Base-by-base conservation (phyloP, 169 alveolate genomes). In the Perkinsus olseni region DNA sequence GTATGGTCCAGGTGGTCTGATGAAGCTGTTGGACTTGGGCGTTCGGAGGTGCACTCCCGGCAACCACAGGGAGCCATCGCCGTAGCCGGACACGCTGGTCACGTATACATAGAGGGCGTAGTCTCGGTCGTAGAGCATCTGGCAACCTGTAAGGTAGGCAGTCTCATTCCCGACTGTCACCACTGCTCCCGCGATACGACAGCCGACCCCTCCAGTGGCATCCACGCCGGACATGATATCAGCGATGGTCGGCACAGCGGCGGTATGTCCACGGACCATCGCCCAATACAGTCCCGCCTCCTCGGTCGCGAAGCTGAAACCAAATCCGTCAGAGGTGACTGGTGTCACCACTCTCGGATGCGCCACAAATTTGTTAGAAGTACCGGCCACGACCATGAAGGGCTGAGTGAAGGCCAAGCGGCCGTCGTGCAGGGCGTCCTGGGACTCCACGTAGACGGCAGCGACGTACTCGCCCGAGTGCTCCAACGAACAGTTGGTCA, bases 361-460 rank as follows among this genome's bases (percentile, higher is more conserved):
- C 31, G 4, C 31, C 1, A 24, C 82, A 62, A 62, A 62, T 3
- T 28, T 62, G 34, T 62, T 62, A 24, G 82, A 62, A 8, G 82
- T 62, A 62, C 82, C 82, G 17, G 28, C 82, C 37, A 62, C 34
- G 31, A 62, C 82, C 28, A 4, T 62, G 82, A 62, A 62, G 8
- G 34, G 37, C 31, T 13, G 36, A 8, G 82, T 62, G 82, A 62
- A 62, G 82, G 82, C 82, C 82, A 62, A 24, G 8, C 82, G 82
- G 17, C 82, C 82, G 34, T 62, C 82, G 82, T 62, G 31, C 36
- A 62, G 82, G 4, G 36, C 82, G 31, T 62, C 82, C 34, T 45
- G 90, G 39, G 38, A 74, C 91, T 91, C 93, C 38, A 91, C 74
- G 93, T 91, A 91, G 28, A 91, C 39, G 51, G 38, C 28, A 48